phyloP scores from a whole-genome alignment of 2,329 filamentous ascomycete genomes.

The Sporothrix sp. region DNA sequence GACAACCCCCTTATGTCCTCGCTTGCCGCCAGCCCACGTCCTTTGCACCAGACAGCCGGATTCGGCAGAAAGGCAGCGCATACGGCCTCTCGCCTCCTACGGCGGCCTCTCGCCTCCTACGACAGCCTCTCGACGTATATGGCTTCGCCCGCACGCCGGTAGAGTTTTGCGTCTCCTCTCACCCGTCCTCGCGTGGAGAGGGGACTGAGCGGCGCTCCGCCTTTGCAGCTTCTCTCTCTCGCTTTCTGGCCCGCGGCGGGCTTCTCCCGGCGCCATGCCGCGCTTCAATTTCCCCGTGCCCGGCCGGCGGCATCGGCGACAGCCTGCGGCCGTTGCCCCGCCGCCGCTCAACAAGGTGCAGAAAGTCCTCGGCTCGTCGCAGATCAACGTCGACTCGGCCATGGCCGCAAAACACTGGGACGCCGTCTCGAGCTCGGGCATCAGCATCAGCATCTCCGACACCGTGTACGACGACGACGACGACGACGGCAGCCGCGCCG shows the following conservation, averaged over 20 bases:
- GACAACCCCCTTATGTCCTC: too few species aligned
- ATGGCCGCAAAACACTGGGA: slow-evolving; percentile 30
- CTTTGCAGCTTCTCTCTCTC: not conserved
- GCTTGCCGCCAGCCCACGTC: too few species aligned
- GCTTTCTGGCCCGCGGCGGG: not conserved
- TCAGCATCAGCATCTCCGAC: slow-evolving; percentile 37
- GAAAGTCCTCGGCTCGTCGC: slow-evolving; percentile 38
- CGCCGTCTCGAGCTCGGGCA: slow-evolving; percentile 30
- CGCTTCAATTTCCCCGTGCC: slow-evolving; percentile 42
- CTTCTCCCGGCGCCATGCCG: slow-evolving; percentile 17
- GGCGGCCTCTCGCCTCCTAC: not conserved
- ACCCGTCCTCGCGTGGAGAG: not conserved
- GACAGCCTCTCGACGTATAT: not conserved
- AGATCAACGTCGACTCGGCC: slow-evolving; percentile 33
- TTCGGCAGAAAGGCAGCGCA: too few species aligned
- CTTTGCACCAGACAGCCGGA: too few species aligned
- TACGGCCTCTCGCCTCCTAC: too few species aligned
- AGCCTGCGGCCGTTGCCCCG: slow-evolving; percentile 23
- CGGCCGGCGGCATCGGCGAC: slow-evolving; percentile 35
- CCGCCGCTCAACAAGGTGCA: slow-evolving; percentile 41
- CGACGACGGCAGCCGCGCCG: slow-evolving; percentile 19
- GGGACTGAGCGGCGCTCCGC: not conserved
- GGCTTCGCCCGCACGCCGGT: slow-evolving; percentile 1
- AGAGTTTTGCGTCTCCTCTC: not conserved
- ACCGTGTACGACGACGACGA: slow-evolving; percentile 30